Percentiles rank a stretch among this genome's conserved stretches.
These are phyloP conservation scores for Amauroascus niger DNA, from an alignment of 2,329 filamentous ascomycete genomes.

Conservation along the genomic window DNA sequence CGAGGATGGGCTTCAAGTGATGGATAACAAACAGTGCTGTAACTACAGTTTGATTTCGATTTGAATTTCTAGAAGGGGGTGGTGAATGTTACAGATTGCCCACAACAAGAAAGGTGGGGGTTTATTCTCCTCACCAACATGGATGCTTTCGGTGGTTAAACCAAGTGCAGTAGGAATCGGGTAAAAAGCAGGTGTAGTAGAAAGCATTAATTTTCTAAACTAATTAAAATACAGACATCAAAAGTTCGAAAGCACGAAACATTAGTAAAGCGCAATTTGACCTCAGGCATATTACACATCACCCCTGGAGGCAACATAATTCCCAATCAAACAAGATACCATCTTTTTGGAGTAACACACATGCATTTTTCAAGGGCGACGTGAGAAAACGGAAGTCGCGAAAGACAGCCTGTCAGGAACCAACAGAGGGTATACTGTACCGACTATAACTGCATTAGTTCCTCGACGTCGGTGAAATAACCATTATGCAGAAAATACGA, in stretches of 20 bases:
- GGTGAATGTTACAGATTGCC: too few relatives aligned
- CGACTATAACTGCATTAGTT: background rate
- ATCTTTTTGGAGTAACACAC: background rate
- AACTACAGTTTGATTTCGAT: too few relatives aligned
- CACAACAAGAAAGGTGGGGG: too few relatives aligned
- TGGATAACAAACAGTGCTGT: too few relatives aligned
- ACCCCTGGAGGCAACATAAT: background rate
- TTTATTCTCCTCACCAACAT: too few relatives aligned
- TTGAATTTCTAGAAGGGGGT: too few relatives aligned
- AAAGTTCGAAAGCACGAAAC: background rate
- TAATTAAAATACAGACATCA: slow-evolving; percentile 8
- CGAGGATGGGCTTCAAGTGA: background rate
- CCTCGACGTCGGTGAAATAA: background rate
- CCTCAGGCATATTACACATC: background rate
- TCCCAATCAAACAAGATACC: background rate
- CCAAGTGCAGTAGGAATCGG: background rate
- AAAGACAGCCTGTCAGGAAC: background rate
- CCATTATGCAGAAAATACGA: background rate
- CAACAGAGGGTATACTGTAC: background rate
- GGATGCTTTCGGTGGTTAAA: too few relatives aligned
- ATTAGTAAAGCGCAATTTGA: slow-evolving; percentile 2
- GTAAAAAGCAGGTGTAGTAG: background rate
- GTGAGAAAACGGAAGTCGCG: background rate
- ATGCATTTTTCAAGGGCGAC: background rate
- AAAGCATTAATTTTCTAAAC: slow-evolving; percentile 4